Evolutionary conservation across 306 rosid species (phyloP).

Genomic region (Vicia villosa): DNA sequence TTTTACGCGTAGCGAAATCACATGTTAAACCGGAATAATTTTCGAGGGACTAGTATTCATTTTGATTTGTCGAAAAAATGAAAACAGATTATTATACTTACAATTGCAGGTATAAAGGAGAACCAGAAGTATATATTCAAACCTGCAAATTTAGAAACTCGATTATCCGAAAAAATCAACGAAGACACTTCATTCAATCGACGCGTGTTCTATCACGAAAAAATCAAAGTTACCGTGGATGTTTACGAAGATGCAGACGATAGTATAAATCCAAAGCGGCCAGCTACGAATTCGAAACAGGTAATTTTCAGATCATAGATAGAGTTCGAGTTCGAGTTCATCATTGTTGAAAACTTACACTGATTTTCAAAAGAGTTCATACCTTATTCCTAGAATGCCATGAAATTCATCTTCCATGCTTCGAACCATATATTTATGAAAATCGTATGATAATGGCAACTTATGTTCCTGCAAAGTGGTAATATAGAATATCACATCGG

Average conservation of each 20-base stretch:
- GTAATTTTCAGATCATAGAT: slow-evolving; percentile 26
- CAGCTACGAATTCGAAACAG: slow-evolving; percentile 61
- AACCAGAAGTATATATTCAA: slow-evolving; percentile 93
- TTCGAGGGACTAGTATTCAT: background rate
- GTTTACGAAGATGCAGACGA: slow-evolving; percentile 82
- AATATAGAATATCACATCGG: slow-evolving; percentile 15
- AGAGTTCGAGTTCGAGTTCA: too few relatives aligned
- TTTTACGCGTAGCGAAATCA: slow-evolving; percentile 46
- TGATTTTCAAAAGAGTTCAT: slow-evolving; percentile 23
- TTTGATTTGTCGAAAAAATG: slow-evolving; percentile 33
- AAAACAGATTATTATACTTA: slow-evolving; percentile 49
- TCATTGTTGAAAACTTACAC: too few relatives aligned
- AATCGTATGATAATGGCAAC: slow-evolving; percentile 77
- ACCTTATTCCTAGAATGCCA: slow-evolving; percentile 97
- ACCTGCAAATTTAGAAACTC: slow-evolving; percentile 57
- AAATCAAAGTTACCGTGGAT: slow-evolving; percentile 64
- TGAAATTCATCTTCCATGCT: slow-evolving; percentile 99
- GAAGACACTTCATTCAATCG: slow-evolving; percentile 12
- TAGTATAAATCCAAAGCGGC: slow-evolving; percentile 92
- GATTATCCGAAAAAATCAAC: slow-evolving; percentile 31
- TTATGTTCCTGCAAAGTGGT: slow-evolving; percentile 70
- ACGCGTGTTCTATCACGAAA: slow-evolving; percentile 5
- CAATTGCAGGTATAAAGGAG: slow-evolving; percentile 93
- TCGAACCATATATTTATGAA: slow-evolving; percentile 85
- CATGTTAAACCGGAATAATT: slow-evolving; percentile 14